Conservation (phyloP, 768 basidiomycete genomes). For the Trametes cubensis region DNA sequence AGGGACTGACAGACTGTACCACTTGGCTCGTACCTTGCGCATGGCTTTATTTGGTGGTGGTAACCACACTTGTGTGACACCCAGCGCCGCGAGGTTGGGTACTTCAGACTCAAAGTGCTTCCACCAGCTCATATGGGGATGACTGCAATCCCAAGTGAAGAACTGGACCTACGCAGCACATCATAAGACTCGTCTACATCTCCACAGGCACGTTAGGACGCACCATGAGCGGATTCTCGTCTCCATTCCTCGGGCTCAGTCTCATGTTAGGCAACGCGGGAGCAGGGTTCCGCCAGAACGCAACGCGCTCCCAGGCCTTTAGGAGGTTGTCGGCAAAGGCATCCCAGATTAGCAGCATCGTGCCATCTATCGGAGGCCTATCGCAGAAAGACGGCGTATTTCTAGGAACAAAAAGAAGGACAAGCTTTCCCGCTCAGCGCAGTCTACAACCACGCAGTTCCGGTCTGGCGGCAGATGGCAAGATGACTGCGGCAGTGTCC, state of each 20-base stretch:
- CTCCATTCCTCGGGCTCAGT: constrained; percentile 51
- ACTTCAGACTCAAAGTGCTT: constrained; percentile 67
- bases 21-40: constrained; percentile 46
- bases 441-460: neutral
- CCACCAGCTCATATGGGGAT: constrained; percentile 76
- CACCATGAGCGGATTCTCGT: constrained; percentile 72
- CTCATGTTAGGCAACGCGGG: constrained; percentile 63
- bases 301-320: constrained; percentile 13
- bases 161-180: constrained; percentile 62
- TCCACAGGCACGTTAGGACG: constrained; percentile 16
- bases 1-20: neutral
- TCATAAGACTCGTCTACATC: neutral
- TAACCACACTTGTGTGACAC: constrained; percentile 82
- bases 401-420: neutral
- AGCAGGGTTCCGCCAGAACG: constrained; percentile 24
- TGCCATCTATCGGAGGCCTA: constrained; percentile 2
- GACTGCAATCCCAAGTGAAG: constrained; percentile 77
- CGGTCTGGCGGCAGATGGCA: neutral
- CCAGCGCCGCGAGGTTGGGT: constrained; percentile 62
- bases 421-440: neutral
- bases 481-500: neutral
- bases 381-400: constrained; percentile 5
- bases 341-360: constrained; percentile 12
- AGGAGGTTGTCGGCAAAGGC: constrained; percentile 10
- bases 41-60: constrained; percentile 85